Evolutionary conservation across 1,284 basidiomycete species (phyloP).

Genomic region (Tranzscheliella williamsii): DNA sequence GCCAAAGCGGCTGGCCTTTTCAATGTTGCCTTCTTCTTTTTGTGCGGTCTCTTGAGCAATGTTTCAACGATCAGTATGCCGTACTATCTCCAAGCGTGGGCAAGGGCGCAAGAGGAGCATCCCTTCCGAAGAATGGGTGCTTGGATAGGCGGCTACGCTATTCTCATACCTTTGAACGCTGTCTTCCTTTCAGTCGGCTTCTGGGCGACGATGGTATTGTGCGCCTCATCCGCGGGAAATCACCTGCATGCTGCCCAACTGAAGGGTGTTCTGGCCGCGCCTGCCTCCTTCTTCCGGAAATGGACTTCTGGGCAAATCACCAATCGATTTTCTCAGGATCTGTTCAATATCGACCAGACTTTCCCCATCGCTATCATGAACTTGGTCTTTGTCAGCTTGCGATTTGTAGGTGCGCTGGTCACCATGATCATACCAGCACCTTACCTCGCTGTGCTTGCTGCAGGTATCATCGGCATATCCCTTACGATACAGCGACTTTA

Average conservation of each 20-base stretch:
- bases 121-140: conserved; percentile 13
- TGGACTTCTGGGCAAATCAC: conserved; percentile 40
- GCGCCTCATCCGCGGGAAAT: conserved; percentile 16
- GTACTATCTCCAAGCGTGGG: conserved; percentile 32
- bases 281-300: conserved; percentile 35
- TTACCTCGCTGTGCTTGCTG: conserved; percentile 15
- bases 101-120: conserved; percentile 10
- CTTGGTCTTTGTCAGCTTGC: conserved; percentile 1
- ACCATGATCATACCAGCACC: conserved; percentile 42
- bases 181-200: conserved; percentile 10
- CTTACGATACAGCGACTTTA: conserved; percentile 35
- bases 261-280: conserved; percentile 23
- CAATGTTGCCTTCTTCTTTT: conserved; percentile 2
- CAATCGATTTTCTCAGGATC: conserved; percentile 49
- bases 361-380: conserved; percentile 20
- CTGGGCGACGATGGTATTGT: conserved; percentile 2
- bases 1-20: conserved; percentile 12
- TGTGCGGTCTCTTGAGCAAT: not conserved
- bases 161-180: conserved; percentile 2
- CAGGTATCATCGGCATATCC: conserved; percentile 7
- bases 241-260: conserved; percentile 26
- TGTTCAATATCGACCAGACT: conserved; percentile 38
- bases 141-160: conserved; percentile 14
- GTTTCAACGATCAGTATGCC: not conserved
- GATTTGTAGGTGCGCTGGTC: conserved; percentile 9